Base-by-base conservation (phyloP, 148 eudicot genomes). In the Heliosperma pusillum region DNA sequence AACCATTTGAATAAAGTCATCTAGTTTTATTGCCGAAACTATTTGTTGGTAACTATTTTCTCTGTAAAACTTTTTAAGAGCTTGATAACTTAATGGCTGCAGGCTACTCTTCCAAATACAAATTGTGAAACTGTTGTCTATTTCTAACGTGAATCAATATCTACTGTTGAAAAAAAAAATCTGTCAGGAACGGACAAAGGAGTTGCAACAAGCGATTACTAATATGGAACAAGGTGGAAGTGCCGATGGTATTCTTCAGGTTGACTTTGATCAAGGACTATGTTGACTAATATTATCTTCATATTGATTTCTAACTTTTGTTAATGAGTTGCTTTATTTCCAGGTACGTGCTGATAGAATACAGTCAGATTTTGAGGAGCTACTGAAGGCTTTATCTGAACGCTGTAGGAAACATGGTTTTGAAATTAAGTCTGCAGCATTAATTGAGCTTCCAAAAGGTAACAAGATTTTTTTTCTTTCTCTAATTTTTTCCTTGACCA, bases 211-310 rank as follows among this genome's bases (percentile, higher is more conserved):
- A 80, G 99, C 99, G 68, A 88, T 95, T 69, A 75, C 76, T 63
- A 95, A 89, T 81, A 89, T 95, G 91, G 97, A 95, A 84, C 99
- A 95, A 82, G 99, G 97, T 82, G 97, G 99, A 75, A 95, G 99
- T 80, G 94, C 93, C 50, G 99, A 95, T 72, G 99, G 99, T 69
- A 90, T 95, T 85, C 97, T 95, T 82, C 99, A 95, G 97, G 99
- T 92, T 79, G 83, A 72, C 36, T 71, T 70, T 74, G 56, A 66
- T 64, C 58, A 13, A 21, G 71, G 65, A 45, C 27, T 81, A 53
- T 40, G 30, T 61, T 72, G 66, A 57, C 30, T 67, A 68, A 40
- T 52, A 3, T 65, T 45, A 25, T 70, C 17, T 42, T 44, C 22
- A 3, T 78, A n/a, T 24, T 17, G 45, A 47, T 13, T 56, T 15